Evolutionary conservation across 83 land plant species (phyloP), one percentile per base, ranked within the genome.

Genomic region (Diphasiastrum complanatum): DNA sequence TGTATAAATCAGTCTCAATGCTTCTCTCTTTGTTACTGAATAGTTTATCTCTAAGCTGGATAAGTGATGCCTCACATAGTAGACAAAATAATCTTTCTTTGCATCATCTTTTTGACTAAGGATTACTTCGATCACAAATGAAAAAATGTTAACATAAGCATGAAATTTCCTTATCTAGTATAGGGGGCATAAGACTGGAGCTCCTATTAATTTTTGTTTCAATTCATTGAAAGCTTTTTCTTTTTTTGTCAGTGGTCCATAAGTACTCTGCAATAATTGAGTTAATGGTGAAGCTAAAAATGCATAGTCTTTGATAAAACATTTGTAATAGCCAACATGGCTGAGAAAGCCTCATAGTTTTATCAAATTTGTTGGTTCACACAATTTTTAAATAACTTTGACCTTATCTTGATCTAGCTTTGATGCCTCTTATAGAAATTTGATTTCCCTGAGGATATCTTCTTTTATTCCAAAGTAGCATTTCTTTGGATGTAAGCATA

Each of bases 121-220:
- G 30, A 41, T 31, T 1, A 27, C 19, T 47, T 50, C 64, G 5
- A 61, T 1, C 1, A 2, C 41, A 38, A 33, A 36, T 23, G 0
- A 30, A 18, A 50, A 63, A 2, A 53, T 32, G 18, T 63, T 53
- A 2, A 47, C 4, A 1, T 45, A 38, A 0, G 48, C 66, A 32
- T 63, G 56, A 22, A 63, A 63, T 2, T 22, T 31, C 32, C 24
- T 47, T 27, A 11, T 31, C 66, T 26, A 63, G 14, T 63, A 51
- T 33, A 33, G 56, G 22, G 66, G 10, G 24, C 28, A 29, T 5
- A 63, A 10, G 2, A 45, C 27, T 2, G 51, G 64, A 8, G 59
- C 60, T 3, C 24, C 5, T 14, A 12, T 45, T 45, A 61, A 33
- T 18, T 2, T 45, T 33, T 33, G 5, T 29, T 61, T 61, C 58